phyloP scores from a whole-genome alignment of 2,329 filamentous ascomycete species.

The Fonsecaea multimorphosa region DNA sequence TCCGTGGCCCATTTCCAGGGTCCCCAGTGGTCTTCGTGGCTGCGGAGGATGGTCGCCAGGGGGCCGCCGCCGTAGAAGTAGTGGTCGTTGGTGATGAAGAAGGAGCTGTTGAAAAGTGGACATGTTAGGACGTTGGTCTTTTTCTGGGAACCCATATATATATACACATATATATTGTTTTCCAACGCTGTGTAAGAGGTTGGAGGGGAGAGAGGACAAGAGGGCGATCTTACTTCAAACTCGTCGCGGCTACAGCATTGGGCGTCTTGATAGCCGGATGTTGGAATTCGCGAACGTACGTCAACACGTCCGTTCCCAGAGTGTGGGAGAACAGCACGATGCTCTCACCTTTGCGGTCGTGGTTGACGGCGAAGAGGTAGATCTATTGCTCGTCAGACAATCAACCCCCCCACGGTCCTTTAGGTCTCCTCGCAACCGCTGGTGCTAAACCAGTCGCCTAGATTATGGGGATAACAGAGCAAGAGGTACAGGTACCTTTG shows the following conservation, averaged over 20 bases:
- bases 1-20: constrained; percentile 31
- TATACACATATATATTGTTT: too few relatives aligned
- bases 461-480: background rate
- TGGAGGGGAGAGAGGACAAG: background rate
- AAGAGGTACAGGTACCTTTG: constrained; percentile 18
- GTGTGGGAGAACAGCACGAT: constrained; percentile 30
- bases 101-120: constrained; percentile 18
- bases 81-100: constrained; percentile 36
- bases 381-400: constrained; percentile 16
- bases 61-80: constrained; percentile 28
- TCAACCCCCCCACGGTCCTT: too few relatives aligned
- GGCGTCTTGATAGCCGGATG: constrained; percentile 32
- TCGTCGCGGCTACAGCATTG: constrained; percentile 29
- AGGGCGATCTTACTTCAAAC: constrained; percentile 20
- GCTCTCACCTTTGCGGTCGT: constrained; percentile 24
- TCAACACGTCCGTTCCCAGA: constrained; percentile 27
- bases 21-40: constrained; percentile 26
- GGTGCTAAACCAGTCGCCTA: too few relatives aligned
- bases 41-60: constrained; percentile 24
- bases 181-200: too few relatives aligned
- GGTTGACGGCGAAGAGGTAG: constrained; percentile 34
- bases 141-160: too few relatives aligned
- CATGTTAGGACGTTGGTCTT: background rate
- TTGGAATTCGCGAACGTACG: constrained; percentile 25
- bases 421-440: background rate